Evolutionary conservation across 1,139 yeast species (phyloP), one percentile per base, ranked within the genome.

Genomic region (Kodamaea plutei): DNA sequence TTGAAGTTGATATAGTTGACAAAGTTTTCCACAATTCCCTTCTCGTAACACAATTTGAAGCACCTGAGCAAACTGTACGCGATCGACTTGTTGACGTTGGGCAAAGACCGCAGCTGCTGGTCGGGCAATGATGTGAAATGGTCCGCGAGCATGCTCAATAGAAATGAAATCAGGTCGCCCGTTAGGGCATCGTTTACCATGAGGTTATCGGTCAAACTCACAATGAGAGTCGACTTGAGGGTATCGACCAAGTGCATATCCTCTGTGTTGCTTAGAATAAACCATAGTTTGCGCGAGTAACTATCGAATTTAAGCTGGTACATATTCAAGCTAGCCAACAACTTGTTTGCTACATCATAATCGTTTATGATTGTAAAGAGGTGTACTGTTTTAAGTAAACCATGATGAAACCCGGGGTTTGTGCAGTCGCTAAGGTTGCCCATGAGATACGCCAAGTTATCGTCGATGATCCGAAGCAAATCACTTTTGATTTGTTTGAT

Each of bases 361-460:
- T 65, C 71, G 37, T 62, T 59, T 14, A 67, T 35, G 4, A 66
- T 54, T 4, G 67, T 49, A 34, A 55, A 62, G 10, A 64, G 45
- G 33, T 66, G 68, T 4, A 56, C 50, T 0, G 48, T 33, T 3
- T 37, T 30, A 6, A 30, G 13, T 10, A 38, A 25, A n/a, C 23
- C 28, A 11, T 30, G 24, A 25, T 21, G 10, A 12, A 20, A 15
- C 22, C 24, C 6, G 17, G 12, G 4, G n/a, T 18, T 27, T n/a
- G n/a, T n/a, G n/a, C n/a, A n/a, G n/a, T 13, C 23, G 10, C 10
- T 26, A 24, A 24, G 8, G 26, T 20, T 12, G 2, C 22, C 17
- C 29, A 31, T 25, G 17, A 36, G 23, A 18, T 26, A 31, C 7
- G 20, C 18, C 13, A 34, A 11, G 11, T 28, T 30, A 11, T 29